These are phyloP conservation scores for Paramyrothecium sp. DNA, from an alignment of 2,329 filamentous ascomycete genomes.

Conservation along the genomic window DNA sequence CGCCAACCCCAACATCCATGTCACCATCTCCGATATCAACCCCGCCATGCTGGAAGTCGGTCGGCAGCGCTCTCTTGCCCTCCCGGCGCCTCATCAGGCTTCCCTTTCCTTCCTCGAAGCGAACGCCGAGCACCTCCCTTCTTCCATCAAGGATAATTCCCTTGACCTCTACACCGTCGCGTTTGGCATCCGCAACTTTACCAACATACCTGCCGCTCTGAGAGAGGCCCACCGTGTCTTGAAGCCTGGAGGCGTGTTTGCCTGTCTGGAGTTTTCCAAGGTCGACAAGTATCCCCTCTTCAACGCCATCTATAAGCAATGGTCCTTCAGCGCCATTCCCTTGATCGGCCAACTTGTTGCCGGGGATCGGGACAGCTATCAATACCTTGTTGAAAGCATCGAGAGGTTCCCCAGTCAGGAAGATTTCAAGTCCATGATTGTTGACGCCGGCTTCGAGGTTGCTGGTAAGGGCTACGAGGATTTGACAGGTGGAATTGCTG, in stretches of 20 bases:
- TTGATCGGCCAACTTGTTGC: conserved; percentile 94
- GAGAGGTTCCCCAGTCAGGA: conserved; percentile 86
- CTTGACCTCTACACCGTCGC: conserved; percentile 96
- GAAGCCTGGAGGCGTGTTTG: conserved; percentile 93
- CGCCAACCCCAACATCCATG: conserved; percentile 70
- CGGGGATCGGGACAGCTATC: conserved; percentile 91
- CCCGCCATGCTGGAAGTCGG: conserved; percentile 91
- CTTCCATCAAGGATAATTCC: conserved; percentile 62
- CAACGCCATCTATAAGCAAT: conserved; percentile 86
- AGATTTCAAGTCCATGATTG: conserved; percentile 81
- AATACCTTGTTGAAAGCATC: conserved; percentile 98
- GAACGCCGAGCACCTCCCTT: conserved; percentile 76
- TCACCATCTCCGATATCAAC: conserved; percentile 96
- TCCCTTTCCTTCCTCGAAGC: conserved; percentile 79
- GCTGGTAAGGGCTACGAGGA: conserved; percentile 85
- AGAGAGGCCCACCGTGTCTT: conserved; percentile 83
- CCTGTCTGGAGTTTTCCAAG: conserved; percentile 93
- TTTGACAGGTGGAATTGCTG: conserved; percentile 86
- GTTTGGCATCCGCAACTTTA: conserved; percentile 97
- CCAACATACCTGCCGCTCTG: conserved; percentile 81
- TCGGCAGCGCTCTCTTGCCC: conserved; percentile 66
- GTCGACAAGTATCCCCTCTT: conserved; percentile 73
- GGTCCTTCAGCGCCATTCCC: conserved; percentile 93
- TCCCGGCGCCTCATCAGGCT: conserved; percentile 53
- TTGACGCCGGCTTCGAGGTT: conserved; percentile 79